Percentiles rank a stretch among this genome's conserved stretches.
These are phyloP conservation scores for Dactylella cylindrospora DNA, from an alignment of 2,329 filamentous ascomycete genomes.

Conservation along the genomic window DNA sequence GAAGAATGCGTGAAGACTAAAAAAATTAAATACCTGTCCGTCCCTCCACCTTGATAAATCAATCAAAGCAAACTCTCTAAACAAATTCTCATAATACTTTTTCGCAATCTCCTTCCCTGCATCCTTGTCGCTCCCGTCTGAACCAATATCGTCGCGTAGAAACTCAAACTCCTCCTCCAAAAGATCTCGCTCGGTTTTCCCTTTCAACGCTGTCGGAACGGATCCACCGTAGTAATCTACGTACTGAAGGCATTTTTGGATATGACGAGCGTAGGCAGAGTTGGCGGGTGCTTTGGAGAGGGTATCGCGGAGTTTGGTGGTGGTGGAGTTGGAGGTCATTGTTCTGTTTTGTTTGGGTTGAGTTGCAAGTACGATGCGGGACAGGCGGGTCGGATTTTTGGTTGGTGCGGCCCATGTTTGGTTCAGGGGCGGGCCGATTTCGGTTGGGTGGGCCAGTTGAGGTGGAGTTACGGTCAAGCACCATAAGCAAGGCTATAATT, in stretches of 20 bases:
- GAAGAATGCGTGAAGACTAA: not conserved
- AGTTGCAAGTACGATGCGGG: too few species aligned
- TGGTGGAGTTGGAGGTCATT: conserved; percentile 4
- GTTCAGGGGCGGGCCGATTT: too few species aligned
- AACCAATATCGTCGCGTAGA: conserved; percentile 36
- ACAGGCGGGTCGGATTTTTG: too few species aligned
- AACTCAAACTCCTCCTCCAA: conserved; percentile 49
- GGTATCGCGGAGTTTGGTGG: conserved; percentile 37
- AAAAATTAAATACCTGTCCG: conserved; percentile 44
- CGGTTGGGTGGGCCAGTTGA: too few species aligned
- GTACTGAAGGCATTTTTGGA: conserved; percentile 47
- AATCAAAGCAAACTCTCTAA: conserved; percentile 48
- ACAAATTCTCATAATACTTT: conserved; percentile 49
- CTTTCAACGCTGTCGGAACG: conserved; percentile 34
- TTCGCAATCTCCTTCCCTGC: conserved; percentile 46
- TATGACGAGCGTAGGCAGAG: conserved; percentile 48
- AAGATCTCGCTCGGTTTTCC: conserved; percentile 48
- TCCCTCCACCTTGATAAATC: conserved; percentile 48
- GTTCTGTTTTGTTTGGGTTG: conserved; percentile 6
- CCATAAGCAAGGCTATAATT: too few species aligned
- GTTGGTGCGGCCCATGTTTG: too few species aligned
- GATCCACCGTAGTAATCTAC: conserved; percentile 47
- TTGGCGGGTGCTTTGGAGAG: conserved; percentile 43
- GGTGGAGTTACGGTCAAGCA: too few species aligned
- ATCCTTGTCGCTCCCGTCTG: conserved; percentile 7